phyloP scores from a whole-genome alignment of 768 basidiomycete genomes.

The Coprinopsis sp. region DNA sequence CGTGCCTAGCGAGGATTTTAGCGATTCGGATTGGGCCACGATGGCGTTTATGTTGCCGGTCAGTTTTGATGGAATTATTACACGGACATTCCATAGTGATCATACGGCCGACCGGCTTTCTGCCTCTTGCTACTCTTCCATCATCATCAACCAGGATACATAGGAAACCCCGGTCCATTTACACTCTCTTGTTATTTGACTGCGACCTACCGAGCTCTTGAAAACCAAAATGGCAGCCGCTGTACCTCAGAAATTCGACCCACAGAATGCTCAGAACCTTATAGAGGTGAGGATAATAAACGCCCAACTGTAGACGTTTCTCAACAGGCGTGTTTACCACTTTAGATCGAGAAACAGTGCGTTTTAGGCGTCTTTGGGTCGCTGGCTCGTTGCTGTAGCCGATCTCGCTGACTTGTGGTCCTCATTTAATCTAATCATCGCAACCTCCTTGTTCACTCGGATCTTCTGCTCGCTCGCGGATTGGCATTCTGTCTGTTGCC shows the following conservation, averaged over 20 bases:
- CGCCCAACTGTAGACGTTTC: not conserved
- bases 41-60: too few species aligned
- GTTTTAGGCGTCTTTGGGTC: too few species aligned
- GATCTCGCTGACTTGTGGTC: too few species aligned
- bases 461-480: not conserved
- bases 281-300: constrained; percentile 54
- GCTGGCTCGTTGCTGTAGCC: too few species aligned
- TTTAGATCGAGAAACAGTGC: constrained; percentile 93
- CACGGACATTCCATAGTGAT: too few species aligned
- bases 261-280: constrained; percentile 88
- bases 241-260: constrained; percentile 68
- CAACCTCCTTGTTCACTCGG: not conserved
- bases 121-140: not conserved
- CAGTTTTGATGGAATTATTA: too few species aligned
- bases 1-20: too few species aligned
- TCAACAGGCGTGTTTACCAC: not conserved
- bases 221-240: constrained; percentile 8
- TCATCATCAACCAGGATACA: too few species aligned
- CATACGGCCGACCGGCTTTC: too few species aligned
- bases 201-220: constrained; percentile 3
- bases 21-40: too few species aligned
- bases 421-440: not conserved
- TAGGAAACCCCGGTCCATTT: too few species aligned
- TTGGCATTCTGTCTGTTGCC: not conserved
- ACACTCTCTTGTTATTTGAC: too few species aligned